phyloP scores from a whole-genome alignment of 2,329 filamentous ascomycete species.

The Calonectria pteridis region DNA sequence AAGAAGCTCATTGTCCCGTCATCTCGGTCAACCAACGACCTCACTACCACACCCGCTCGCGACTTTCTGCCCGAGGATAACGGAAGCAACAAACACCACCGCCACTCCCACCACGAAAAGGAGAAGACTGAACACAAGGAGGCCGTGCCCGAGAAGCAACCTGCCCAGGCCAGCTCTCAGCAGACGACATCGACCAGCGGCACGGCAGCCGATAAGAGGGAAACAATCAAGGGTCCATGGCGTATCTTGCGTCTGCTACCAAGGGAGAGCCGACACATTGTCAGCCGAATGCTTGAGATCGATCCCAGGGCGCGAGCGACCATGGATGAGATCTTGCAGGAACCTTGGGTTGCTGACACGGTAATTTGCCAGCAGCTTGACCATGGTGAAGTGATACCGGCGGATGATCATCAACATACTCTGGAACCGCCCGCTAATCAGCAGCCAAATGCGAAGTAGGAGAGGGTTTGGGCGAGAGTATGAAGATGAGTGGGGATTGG shows the following conservation, averaged over 20 bases:
- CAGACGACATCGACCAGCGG: constrained; percentile 43
- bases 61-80: constrained; percentile 55
- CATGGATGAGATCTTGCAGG: constrained; percentile 86
- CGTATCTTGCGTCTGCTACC: constrained; percentile 88
- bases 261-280: constrained; percentile 88
- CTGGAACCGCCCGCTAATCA: constrained; percentile 77
- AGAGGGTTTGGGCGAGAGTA: constrained; percentile 4
- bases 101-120: constrained; percentile 16
- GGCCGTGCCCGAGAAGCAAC: constrained; percentile 29
- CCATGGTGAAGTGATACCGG: constrained; percentile 76
- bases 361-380: constrained; percentile 86
- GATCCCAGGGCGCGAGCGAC: constrained; percentile 86
- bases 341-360: constrained; percentile 90
- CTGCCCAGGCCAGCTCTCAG: constrained; percentile 30
- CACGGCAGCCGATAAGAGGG: constrained; percentile 66
- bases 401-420: constrained; percentile 84
- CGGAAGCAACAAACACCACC: constrained; percentile 39
- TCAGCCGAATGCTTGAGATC: constrained; percentile 92
- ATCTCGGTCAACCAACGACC: constrained; percentile 59
- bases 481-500: not conserved
- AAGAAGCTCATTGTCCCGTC: constrained; percentile 61
- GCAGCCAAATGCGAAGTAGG: constrained; percentile 44
- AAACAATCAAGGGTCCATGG: constrained; percentile 93
- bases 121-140: constrained; percentile 38
- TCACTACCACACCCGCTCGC: constrained; percentile 53